A percentile compares a stretch with the other conserved stretches of the same genome.
These are phyloP conservation scores for Bipolaris bicolor DNA, from an alignment of 2,329 filamentous ascomycete species.

Conservation along the genomic window DNA sequence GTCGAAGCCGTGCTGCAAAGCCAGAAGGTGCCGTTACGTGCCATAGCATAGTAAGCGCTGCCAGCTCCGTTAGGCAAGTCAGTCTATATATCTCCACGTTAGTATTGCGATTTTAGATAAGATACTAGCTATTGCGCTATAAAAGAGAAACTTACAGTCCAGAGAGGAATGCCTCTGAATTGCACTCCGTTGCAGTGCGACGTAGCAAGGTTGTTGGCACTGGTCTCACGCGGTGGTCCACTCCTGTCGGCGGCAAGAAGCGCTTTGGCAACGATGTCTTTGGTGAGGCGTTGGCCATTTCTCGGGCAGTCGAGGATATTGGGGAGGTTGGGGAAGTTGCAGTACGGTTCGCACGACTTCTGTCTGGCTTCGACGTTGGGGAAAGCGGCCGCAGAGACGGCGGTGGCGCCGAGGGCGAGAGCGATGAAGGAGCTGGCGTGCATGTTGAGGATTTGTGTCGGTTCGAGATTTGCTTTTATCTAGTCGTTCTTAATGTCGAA, in stretches of 20 bases:
- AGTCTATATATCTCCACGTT: too few relatives aligned
- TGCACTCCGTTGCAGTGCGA: background rate
- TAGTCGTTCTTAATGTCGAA: too few relatives aligned
- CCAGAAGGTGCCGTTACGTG: too few relatives aligned
- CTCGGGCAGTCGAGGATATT: background rate
- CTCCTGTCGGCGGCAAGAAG: background rate
- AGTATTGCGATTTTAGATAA: too few relatives aligned
- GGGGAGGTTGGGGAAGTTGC: background rate
- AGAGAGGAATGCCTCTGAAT: background rate
- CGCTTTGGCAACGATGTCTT: background rate
- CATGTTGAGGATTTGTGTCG: constrained; percentile 1
- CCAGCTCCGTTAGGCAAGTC: too few relatives aligned
- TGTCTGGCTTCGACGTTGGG: too few relatives aligned
- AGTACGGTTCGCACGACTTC: background rate
- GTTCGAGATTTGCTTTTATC: background rate
- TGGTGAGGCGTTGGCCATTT: background rate
- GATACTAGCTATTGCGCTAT: too few relatives aligned
- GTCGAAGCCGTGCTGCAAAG: too few relatives aligned
- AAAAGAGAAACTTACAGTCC: background rate
- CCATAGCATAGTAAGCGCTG: too few relatives aligned
- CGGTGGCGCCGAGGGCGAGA: constrained; percentile 10
- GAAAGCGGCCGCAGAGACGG: background rate
- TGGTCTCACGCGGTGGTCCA: background rate
- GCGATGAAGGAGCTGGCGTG: constrained; percentile 9
- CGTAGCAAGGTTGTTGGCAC: background rate